Evolutionary conservation across 2,329 filamentous ascomycete species (phyloP).

Genomic region (Akanthomyces dipterigenus): DNA sequence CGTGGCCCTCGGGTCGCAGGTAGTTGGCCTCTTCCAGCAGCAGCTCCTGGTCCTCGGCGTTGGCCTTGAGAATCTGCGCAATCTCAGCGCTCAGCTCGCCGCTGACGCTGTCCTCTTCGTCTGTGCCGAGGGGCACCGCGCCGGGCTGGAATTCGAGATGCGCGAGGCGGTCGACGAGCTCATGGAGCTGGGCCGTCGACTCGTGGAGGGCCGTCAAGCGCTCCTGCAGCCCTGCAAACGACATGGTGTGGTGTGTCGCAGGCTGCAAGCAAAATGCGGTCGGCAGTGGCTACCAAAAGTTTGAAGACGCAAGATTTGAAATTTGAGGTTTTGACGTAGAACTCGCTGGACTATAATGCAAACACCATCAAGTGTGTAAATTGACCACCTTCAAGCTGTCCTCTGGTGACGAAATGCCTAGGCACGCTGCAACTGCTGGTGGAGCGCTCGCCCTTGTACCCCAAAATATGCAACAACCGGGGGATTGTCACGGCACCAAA

Average conservation of each 20-base stretch:
- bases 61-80: conserved; percentile 65
- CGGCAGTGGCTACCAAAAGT: too few species aligned
- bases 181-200: conserved; percentile 50
- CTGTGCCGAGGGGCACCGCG: conserved; percentile 43
- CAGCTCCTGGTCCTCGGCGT: conserved; percentile 78
- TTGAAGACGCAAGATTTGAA: too few species aligned
- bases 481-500: neutral
- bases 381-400: conserved; percentile 1
- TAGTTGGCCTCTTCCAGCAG: conserved; percentile 72
- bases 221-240: conserved; percentile 56
- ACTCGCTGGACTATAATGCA: neutral
- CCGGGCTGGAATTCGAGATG: conserved; percentile 53
- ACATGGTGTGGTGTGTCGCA: conserved; percentile 28
- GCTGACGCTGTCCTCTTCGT: conserved; percentile 48
- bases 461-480: conserved; percentile 11
- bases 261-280: too few species aligned
- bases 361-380: neutral
- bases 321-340: neutral
- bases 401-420: conserved; percentile 9
- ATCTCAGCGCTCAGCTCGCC: conserved; percentile 77
- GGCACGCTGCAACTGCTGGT: neutral
- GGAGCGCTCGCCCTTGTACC: neutral
- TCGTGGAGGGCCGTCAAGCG: conserved; percentile 54
- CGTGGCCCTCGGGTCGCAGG: conserved; percentile 47
- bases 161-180: conserved; percentile 53